Evolutionary conservation across 495 filamentous ascomycete species (phyloP).

Genomic region (Penicillium cosmopolitanum): DNA sequence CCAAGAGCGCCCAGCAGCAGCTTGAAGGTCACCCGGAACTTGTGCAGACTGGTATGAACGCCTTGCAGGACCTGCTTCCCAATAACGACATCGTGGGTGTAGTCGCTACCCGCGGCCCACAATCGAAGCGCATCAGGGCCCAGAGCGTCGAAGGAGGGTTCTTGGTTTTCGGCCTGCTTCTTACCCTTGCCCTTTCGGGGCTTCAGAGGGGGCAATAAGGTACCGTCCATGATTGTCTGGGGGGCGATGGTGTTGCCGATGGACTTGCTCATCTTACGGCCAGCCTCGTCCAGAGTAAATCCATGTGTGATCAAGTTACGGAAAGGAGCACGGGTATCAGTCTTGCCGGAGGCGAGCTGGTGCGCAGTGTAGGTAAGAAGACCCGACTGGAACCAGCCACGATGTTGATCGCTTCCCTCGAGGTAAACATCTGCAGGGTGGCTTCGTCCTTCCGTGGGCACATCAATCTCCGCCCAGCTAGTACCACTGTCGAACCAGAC

Average conservation of each 20-base stretch:
- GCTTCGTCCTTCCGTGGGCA: conserved; percentile 38
- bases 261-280: conserved; percentile 98
- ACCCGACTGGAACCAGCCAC: conserved; percentile 99
- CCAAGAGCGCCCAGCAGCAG: conserved; percentile 81
- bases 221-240: conserved; percentile 79
- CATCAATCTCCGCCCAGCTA: conserved; percentile 74
- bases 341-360: conserved; percentile 49
- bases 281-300: conserved; percentile 85
- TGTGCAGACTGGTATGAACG: conserved; percentile 75
- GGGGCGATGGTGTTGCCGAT: conserved; percentile 88
- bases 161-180: conserved; percentile 50
- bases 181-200: conserved; percentile 56
- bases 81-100: conserved; percentile 82
- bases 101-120: conserved; percentile 91
- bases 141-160: conserved; percentile 57
- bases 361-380: conserved; percentile 82
- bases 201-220: conserved; percentile 64
- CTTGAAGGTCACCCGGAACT: conserved; percentile 85
- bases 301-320: conserved; percentile 89
- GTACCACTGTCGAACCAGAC: conserved; percentile 99
- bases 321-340: conserved; percentile 65
- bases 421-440: conserved; percentile 83
- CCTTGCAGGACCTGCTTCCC: conserved; percentile 72
- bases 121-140: conserved; percentile 87
- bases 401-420: conserved; percentile 93